Evolutionary conservation across 148 eudicot genomes (phyloP).

Genomic region (Fallopia convolvulus): DNA sequence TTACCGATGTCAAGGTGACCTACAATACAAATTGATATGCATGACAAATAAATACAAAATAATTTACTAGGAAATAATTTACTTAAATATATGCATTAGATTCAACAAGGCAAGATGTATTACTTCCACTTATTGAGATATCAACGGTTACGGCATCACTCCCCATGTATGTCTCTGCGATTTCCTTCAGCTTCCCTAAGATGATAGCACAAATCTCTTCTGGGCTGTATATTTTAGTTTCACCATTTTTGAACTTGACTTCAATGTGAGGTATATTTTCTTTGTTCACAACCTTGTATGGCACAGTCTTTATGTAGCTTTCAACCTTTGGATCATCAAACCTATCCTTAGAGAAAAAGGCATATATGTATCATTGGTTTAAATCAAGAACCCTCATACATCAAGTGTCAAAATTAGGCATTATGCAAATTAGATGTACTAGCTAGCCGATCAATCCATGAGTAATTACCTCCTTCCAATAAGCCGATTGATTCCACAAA

Average conservation of each 20-base stretch:
- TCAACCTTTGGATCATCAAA: neutral
- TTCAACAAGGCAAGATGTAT: neutral
- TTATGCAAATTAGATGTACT: too few species aligned
- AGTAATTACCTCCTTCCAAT: neutral
- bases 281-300: constrained; percentile 1
- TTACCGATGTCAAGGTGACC: neutral
- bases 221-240: neutral
- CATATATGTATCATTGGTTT: neutral
- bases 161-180: neutral
- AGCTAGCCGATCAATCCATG: neutral
- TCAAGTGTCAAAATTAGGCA: too few species aligned
- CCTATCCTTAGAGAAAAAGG: neutral
- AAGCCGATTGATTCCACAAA: neutral
- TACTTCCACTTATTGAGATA: neutral
- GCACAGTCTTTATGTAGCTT: neutral
- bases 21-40: neutral
- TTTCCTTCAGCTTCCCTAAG: neutral
- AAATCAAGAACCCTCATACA: neutral
- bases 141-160: neutral
- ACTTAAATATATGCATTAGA: neutral
- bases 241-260: neutral
- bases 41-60: neutral
- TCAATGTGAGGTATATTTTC: neutral
- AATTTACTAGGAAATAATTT: neutral
- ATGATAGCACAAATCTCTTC: neutral